Conservation (phyloP, 1,284 basidiomycete genomes). For the Ustilago tritici region DNA sequence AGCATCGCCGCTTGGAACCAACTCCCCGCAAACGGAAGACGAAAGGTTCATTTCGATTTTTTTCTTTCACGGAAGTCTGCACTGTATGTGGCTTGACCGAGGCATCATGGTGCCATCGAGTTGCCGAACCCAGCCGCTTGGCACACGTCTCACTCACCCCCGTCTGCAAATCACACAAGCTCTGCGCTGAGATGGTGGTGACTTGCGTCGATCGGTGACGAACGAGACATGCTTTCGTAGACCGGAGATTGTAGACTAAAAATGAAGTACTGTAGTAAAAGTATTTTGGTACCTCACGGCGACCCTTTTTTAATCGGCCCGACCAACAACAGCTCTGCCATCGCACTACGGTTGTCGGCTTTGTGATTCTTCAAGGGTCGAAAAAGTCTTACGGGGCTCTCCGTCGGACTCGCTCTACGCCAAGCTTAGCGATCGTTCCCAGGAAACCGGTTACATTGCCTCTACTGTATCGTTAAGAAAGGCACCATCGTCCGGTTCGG, state of each 20-base stretch:
- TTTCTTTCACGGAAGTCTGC: background rate
- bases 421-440: background rate
- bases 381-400: background rate
- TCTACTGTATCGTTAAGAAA: background rate
- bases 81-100: background rate
- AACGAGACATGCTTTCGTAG: background rate
- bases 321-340: background rate
- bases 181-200: background rate
- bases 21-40: background rate
- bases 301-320: background rate
- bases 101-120: background rate
- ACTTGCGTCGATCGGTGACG: background rate
- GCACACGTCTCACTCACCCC: conserved; percentile 2
- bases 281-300: background rate
- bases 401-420: background rate
- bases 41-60: background rate
- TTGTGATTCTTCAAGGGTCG: background rate
- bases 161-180: background rate
- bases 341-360: background rate
- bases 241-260: background rate
- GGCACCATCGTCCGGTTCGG: background rate
- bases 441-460: background rate
- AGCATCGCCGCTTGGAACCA: conserved; percentile 7
- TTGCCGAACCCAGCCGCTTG: conserved; percentile 7
- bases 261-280: background rate